These are phyloP conservation scores for Thecaphora frezii DNA, from an alignment of 1,284 basidiomycete species.

Conservation along the genomic window DNA sequence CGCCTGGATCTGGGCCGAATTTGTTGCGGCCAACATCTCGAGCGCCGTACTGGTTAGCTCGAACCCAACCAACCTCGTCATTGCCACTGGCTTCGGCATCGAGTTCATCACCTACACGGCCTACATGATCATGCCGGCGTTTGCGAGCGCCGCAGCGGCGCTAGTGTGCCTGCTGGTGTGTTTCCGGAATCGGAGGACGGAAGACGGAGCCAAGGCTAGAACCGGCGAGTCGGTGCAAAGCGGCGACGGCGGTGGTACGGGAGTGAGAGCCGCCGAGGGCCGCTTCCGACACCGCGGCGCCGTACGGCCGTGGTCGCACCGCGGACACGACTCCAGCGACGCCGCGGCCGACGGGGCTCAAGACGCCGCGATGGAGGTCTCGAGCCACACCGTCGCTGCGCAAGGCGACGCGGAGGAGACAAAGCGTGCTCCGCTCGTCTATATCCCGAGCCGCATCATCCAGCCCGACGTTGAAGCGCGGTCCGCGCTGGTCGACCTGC, in stretches of 20 bases:
- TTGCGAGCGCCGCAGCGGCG: constrained; percentile 39
- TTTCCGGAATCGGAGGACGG: constrained; percentile 32
- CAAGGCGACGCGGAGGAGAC: background rate
- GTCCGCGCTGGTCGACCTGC: constrained; percentile 63
- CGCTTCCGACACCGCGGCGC: too few species aligned
- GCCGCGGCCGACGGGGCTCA: too few species aligned
- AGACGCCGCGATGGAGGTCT: too few species aligned
- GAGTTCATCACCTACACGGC: constrained; percentile 53
- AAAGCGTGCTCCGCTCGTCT: constrained; percentile 32
- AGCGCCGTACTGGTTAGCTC: constrained; percentile 60
- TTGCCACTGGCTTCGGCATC: constrained; percentile 55
- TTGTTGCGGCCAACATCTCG: constrained; percentile 75
- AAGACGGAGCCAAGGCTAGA: too few species aligned
- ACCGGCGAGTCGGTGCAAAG: too few species aligned
- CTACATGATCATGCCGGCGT: constrained; percentile 52
- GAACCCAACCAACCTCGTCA: constrained; percentile 61
- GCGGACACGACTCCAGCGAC: too few species aligned
- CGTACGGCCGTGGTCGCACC: too few species aligned
- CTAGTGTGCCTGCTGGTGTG: constrained; percentile 37
- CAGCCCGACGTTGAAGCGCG: constrained; percentile 63
- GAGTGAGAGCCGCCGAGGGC: too few species aligned
- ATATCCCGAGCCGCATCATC: constrained; percentile 61
- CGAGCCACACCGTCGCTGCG: background rate
- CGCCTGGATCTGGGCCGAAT: constrained; percentile 72
- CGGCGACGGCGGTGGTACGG: too few species aligned